Evolutionary conservation across 2,329 filamentous ascomycete genomes (phyloP), one percentile per base, ranked within the genome.

Genomic region (Hortaea sp.): DNA sequence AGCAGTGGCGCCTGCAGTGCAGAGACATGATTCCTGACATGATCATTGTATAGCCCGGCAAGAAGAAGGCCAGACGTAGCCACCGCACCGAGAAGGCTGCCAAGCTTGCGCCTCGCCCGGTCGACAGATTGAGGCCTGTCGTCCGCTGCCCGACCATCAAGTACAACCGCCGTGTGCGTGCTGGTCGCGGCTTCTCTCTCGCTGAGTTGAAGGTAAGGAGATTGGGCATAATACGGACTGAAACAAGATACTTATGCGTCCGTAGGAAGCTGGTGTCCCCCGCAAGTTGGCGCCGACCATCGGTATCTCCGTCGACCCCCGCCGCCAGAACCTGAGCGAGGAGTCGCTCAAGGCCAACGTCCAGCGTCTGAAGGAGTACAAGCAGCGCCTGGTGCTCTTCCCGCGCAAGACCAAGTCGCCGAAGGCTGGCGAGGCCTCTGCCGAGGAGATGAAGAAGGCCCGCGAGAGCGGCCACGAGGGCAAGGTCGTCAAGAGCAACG

Each of bases 61-160:
- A 88, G 76, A 98, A 98, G 84, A 81, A 84, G 73, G 82, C 84
- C 72, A 85, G 92, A 74, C 84, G 92, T 67, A 80, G 86, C 73
- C 86, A 88, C 63, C 90, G 92, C 74, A 81, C 88, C 70, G 82
- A 84, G 65, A 98, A 97, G 85, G 90, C 90, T 68, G 89, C 88
- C 65, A 84, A 87, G 66, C 78, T 97, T 67, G 92, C 92, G 69
- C 92, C 92, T 69, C 88, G 92, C 66, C 92, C 92, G 63, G 86
- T 95, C 73, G 92, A 98, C 81, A 89, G 87, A 75, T 81, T 98
- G 69, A 84, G 89, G 71, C 92, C 92, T 61, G 76, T 97, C 73
- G 90, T 98, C 64, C 86, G 89, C 78, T 97, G 90, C 84, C 90
- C 92, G 69, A 90, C 87, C 65, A 75, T 95, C 79, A 95, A 94